These are phyloP conservation scores for Puccinia horiana DNA, from an alignment of 1,284 basidiomycete genomes.

Conservation along the genomic window DNA sequence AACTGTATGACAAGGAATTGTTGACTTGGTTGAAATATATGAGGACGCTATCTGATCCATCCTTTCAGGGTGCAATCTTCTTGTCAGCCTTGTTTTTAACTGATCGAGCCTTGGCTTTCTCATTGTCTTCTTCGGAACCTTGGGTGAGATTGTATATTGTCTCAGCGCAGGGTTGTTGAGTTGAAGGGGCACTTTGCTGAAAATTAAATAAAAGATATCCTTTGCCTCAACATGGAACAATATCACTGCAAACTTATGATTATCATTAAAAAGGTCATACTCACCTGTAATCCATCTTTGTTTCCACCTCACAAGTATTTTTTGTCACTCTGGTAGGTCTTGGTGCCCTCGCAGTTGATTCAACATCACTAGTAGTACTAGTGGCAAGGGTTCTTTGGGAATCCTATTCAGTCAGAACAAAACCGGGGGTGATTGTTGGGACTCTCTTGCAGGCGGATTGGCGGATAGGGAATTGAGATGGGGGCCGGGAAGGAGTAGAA, in stretches of 20 bases:
- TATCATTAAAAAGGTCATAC: too few relatives aligned
- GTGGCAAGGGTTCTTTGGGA: neutral
- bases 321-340: too few relatives aligned
- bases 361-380: neutral
- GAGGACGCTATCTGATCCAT: neutral
- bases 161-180: neutral
- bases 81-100: neutral
- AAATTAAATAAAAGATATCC: slow-evolving; percentile 7
- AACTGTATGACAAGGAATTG: neutral
- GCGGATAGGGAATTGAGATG: too few relatives aligned
- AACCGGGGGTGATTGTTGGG: neutral
- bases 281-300: too few relatives aligned
- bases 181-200: neutral
- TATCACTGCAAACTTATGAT: neutral
- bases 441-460: neutral
- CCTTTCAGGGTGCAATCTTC: neutral
- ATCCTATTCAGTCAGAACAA: neutral
- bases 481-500: too few relatives aligned
- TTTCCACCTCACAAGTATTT: neutral
- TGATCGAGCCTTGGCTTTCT: neutral
- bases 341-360: too few relatives aligned
- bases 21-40: neutral
- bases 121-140: neutral
- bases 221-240: too few relatives aligned
- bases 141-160: neutral